Percentiles rank a stretch among this genome's conserved stretches.
phyloP scores from a whole-genome alignment of 768 basidiomycete genomes.

The Termitomyces sp. region DNA sequence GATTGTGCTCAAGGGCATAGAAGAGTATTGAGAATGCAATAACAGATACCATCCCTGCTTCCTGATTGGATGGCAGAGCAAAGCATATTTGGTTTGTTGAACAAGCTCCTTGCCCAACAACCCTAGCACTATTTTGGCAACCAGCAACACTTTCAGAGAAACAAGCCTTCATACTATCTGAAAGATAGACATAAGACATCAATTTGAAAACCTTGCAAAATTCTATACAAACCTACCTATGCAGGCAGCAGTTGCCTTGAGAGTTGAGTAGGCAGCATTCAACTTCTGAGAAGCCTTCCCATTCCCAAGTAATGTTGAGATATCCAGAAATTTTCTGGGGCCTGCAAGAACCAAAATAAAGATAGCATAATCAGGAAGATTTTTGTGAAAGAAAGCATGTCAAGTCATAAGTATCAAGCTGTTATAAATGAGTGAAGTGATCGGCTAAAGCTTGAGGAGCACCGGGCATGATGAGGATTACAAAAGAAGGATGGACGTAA shows the following conservation, averaged over 20 bases:
- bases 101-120: slow-evolving; percentile 32
- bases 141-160: slow-evolving; percentile 34
- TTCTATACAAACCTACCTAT: slow-evolving; percentile 29
- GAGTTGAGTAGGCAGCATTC: slow-evolving; percentile 41
- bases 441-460: slow-evolving; percentile 20
- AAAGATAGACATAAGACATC: background rate
- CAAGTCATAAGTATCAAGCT: slow-evolving; percentile 5
- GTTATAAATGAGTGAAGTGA: slow-evolving; percentile 12
- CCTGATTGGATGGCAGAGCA: slow-evolving; percentile 43
- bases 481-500: background rate
- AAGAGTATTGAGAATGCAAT: background rate
- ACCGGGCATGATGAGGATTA: slow-evolving; percentile 28
- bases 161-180: slow-evolving; percentile 45
- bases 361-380: slow-evolving; percentile 12
- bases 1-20: background rate
- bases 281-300: slow-evolving; percentile 48
- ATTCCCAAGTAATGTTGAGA: slow-evolving; percentile 41
- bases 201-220: background rate
- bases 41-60: slow-evolving; percentile 42
- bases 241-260: slow-evolving; percentile 43
- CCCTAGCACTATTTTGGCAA: slow-evolving; percentile 42
- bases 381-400: slow-evolving; percentile 15
- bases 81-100: slow-evolving; percentile 40
- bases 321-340: slow-evolving; percentile 22
- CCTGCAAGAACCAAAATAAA: slow-evolving; percentile 23